Evolutionary conservation across 495 filamentous ascomycete species (phyloP).

Genomic region (Penicillium ucsense): DNA sequence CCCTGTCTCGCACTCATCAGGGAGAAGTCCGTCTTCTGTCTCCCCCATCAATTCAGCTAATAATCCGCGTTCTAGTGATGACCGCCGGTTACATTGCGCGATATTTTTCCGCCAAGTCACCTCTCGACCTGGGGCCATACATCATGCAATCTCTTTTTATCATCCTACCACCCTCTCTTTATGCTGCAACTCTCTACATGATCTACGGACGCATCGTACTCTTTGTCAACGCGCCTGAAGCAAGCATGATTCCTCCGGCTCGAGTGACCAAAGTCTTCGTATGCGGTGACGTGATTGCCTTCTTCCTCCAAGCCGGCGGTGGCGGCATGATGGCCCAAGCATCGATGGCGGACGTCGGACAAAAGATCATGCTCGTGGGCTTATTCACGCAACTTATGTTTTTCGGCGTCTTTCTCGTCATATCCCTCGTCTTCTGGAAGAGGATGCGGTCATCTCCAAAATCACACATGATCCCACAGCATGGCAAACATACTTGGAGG

Average conservation of each 20-base stretch:
- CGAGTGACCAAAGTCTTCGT: slow-evolving; percentile 25
- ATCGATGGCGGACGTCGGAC: slow-evolving; percentile 4
- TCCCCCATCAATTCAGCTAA: too few species aligned
- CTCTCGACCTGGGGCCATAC: slow-evolving; percentile 11
- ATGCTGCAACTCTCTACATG: slow-evolving; percentile 29
- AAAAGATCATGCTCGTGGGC: slow-evolving; percentile 18
- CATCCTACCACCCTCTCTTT: slow-evolving; percentile 18
- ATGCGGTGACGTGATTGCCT: slow-evolving; percentile 15
- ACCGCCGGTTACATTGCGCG: slow-evolving; percentile 7
- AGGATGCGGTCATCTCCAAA: slow-evolving; percentile 4
- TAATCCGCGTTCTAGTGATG: slow-evolving; percentile 6
- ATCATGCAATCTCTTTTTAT: slow-evolving; percentile 20
- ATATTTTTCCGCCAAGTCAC: slow-evolving; percentile 1
- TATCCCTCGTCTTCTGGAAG: slow-evolving; percentile 10
- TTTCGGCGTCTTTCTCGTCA: slow-evolving; percentile 16
- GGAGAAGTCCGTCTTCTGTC: too few species aligned
- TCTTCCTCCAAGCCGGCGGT: slow-evolving; percentile 13
- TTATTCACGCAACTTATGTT: slow-evolving; percentile 18
- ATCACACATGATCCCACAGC: neutral
- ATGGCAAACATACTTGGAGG: neutral
- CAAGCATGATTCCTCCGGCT: slow-evolving; percentile 14
- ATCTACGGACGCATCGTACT: slow-evolving; percentile 22
- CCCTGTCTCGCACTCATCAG: too few species aligned
- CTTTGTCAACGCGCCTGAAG: slow-evolving; percentile 8
- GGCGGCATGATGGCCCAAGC: slow-evolving; percentile 7